Percentiles rank a stretch among this genome's conserved stretches.
These are phyloP conservation scores for Syncephalastrum sp. DNA, from an alignment of 371 early-diverging fungal genomes.

Conservation along the genomic window DNA sequence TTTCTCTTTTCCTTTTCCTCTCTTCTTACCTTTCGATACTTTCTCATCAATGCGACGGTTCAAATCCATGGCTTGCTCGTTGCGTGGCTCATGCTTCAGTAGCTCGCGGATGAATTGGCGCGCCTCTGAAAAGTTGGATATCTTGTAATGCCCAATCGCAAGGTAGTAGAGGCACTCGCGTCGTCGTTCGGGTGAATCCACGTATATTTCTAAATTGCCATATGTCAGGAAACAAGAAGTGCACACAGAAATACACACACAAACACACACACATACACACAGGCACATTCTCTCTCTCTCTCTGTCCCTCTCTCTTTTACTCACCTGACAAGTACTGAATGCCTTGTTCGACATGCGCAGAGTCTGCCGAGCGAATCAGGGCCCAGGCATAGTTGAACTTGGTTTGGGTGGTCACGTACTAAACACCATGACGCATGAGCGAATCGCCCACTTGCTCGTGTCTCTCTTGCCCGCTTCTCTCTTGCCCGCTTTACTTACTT, in stretches of 20 bases:
- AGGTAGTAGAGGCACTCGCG: conserved; percentile 95
- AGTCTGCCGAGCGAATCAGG: conserved; percentile 66
- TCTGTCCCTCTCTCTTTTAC: no score
- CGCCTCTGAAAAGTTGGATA: conserved; percentile 82
- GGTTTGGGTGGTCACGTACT: conserved; percentile 74
- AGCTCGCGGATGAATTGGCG: conserved; percentile 77
- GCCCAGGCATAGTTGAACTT: conserved; percentile 98
- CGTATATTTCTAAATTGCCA: conserved; percentile 71
- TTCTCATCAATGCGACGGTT: conserved; percentile 81
- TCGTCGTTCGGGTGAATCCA: conserved; percentile 78
- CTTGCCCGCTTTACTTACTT: conserved; percentile 6
- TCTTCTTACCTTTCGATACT: conserved; percentile 66
- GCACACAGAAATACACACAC: no score
- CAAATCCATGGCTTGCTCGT: conserved; percentile 79
- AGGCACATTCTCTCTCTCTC: no score
- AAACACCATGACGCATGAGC: no score
- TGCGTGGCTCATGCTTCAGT: conserved; percentile 80
- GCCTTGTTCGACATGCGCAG: conserved; percentile 72
- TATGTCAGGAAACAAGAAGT: no score
- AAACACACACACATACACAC: no score
- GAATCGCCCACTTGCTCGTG: no score
- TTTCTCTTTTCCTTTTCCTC: no score
- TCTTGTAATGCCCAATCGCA: conserved; percentile 88
- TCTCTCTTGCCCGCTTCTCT: no score
- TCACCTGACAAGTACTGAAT: conserved; percentile 75